Evolutionary conservation across 2,329 filamentous ascomycete species (phyloP).

Genomic region (Phyllosticta capitalensis): DNA sequence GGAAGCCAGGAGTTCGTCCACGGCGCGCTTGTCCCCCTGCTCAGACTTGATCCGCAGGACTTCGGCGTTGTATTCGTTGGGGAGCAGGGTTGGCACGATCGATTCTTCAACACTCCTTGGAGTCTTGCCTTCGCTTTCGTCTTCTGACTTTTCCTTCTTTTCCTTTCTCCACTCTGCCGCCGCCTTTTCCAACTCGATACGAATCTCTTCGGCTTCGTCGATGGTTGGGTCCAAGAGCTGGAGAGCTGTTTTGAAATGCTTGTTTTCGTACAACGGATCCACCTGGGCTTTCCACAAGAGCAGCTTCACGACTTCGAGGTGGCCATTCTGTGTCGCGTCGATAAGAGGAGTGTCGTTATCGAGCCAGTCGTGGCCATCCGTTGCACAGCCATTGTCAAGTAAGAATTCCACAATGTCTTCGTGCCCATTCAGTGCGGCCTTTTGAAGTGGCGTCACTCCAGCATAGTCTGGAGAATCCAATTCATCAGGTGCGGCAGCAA

Average conservation of each 20-base stretch:
- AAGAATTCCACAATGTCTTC: slow-evolving; percentile 80
- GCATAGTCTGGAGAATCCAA: slow-evolving; percentile 86
- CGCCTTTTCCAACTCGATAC: slow-evolving; percentile 57
- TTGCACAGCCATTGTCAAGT: slow-evolving; percentile 72
- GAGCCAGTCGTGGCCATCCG: slow-evolving; percentile 40
- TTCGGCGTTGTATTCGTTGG: slow-evolving; percentile 41
- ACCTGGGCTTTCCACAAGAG: slow-evolving; percentile 71
- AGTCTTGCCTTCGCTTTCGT: slow-evolving; percentile 18
- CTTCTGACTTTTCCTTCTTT: slow-evolving; percentile 41
- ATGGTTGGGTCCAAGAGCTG: slow-evolving; percentile 68
- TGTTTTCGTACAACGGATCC: slow-evolving; percentile 82
- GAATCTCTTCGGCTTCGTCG: slow-evolving; percentile 73
- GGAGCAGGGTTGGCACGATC: slow-evolving; percentile 28
- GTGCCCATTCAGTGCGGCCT: slow-evolving; percentile 79
- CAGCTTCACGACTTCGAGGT: slow-evolving; percentile 77
- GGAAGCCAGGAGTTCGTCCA: slow-evolving; percentile 39
- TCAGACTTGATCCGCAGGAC: slow-evolving; percentile 39
- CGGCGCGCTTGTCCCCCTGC: slow-evolving; percentile 39
- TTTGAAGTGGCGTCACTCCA: slow-evolving; percentile 91
- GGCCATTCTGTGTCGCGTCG: slow-evolving; percentile 92
- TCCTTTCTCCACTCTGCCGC: slow-evolving; percentile 37
- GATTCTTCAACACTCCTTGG: slow-evolving; percentile 10
- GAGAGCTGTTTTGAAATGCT: slow-evolving; percentile 84
- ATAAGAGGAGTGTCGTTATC: slow-evolving; percentile 83
- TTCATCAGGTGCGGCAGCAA: slow-evolving; percentile 74